Base-by-base conservation (phyloP, 805 yeast genomes). In the Metschnikowia anglica region DNA sequence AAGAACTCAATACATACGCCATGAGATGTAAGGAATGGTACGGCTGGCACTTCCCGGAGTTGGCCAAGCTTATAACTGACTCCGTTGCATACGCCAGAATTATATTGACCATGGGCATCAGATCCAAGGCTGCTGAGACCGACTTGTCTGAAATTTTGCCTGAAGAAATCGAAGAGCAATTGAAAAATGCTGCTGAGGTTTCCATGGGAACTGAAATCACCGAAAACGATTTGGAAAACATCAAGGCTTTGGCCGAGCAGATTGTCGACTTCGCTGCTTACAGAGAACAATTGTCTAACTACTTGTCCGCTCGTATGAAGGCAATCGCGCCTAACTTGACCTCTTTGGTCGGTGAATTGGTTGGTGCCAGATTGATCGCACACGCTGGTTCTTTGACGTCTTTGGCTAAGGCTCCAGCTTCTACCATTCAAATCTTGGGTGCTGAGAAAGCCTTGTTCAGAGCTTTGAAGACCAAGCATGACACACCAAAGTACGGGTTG, bases 1-100 rank as follows among this genome's bases (percentile, higher is more conserved):
- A 93, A 73, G 99, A 93, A 70, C 79, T 93, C 59, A 93, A 93
- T 74, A 93, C 97, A 40, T 93, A 91, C 60, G 96, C 98, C 55
- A 93, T 93, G 99, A 83, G 99, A 75, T 81, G 91, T 72, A 93
- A 91, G 74, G 99, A 93, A 74, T 93, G 99, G 99, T 93, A 93
- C 73, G 99, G 99, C 54, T 93, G 99, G 99, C 99, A 93, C 71
- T 93, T 93, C 83, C 99, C 99, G 29, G 99, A 93, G 71, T 81
- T 93, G 81, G 97, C 97, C 60, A 93, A 93, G 79, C 88, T 91
- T 66, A 86, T 93, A 58, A 82, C 85, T 55, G 99, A 91, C 72
- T 90, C 96, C 54, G 91, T 88, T 58, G 97, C 97, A 35, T 91
- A 82, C 68, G 98, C 98, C 49, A 85, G 95, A 74, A 86, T 89